Evolutionary conservation across 306 rosid species (phyloP), one percentile per base, ranked within the genome.

Genomic region (Crotalaria pallida): DNA sequence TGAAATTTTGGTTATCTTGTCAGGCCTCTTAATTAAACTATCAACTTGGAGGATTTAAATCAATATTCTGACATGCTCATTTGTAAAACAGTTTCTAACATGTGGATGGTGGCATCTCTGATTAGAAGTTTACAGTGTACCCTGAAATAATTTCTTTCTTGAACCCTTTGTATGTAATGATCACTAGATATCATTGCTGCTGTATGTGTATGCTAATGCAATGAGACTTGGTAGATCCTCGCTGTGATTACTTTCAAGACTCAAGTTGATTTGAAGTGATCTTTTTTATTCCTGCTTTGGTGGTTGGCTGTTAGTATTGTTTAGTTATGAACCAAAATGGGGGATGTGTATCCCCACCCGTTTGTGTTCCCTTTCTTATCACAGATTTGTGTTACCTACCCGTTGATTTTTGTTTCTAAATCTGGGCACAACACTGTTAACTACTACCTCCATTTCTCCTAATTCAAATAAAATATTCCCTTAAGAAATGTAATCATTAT

Each of bases 1-100:
- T 56, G 15, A 68, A 43, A 27, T 72, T 81, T 69, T 56, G 65
- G 79, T 40, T 27, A 23, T 19, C 58, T 51, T 59, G 64, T 58
- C 64, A 7, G 53, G 43, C 71, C 47, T 70, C 67, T 61, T 18
- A 38, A 48, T 29, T 27, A 10, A 34, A 68, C 78, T 65, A n/a
- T 43, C n/a, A 34, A 49, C 65, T 41, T 36, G 69, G 36, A 56
- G 36, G 44, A n/a, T 53, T 21, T 55, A 40, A 47, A 17, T 59
- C 19, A 38, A 16, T 44, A 27, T 58, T 56, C 61, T 22, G n/a
- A 49, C 17, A 18, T 51, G 57, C 22, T 36, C 27, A 24, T 58
- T 13, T 64, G 49, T 66, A 58, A 24, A 68, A 21, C 59, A 48
- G 22, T 58, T 57, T 49, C 64, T 58, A 58, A 53, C 51, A 26